These are phyloP conservation scores for Tolypocladium sp. DNA, from an alignment of 2,329 filamentous ascomycete species.

Conservation along the genomic window DNA sequence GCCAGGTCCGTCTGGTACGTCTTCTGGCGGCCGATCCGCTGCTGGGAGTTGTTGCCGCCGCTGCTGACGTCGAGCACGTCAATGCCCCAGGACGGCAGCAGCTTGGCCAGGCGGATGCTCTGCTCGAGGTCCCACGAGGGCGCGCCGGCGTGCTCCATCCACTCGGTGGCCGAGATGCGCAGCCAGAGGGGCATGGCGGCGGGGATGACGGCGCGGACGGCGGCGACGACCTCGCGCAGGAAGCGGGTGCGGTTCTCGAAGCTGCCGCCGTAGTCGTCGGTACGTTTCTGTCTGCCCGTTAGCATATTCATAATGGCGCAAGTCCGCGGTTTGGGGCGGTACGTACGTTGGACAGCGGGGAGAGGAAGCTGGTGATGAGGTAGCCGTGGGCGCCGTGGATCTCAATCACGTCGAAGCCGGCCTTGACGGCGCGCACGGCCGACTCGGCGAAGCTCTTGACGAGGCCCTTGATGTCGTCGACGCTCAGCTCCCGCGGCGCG, in stretches of 20 bases:
- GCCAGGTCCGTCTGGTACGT: slow-evolving; percentile 72
- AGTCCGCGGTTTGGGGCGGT: neutral
- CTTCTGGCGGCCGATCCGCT: slow-evolving; percentile 51
- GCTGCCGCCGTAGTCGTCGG: slow-evolving; percentile 55
- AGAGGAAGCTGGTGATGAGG: slow-evolving; percentile 56
- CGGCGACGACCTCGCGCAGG: slow-evolving; percentile 42
- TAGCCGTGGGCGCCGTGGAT: slow-evolving; percentile 58
- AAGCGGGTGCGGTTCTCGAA: slow-evolving; percentile 59
- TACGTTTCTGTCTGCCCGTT: slow-evolving; percentile 34
- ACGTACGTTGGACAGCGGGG: slow-evolving; percentile 44
- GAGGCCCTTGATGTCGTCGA: slow-evolving; percentile 56
- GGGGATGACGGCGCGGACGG: slow-evolving; percentile 43
- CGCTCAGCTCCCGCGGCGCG: slow-evolving; percentile 57
- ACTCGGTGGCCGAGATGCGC: slow-evolving; percentile 54
- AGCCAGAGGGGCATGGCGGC: slow-evolving; percentile 45
- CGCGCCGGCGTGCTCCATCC: slow-evolving; percentile 40
- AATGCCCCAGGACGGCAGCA: slow-evolving; percentile 64
- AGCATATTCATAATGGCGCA: neutral
- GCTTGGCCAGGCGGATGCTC: slow-evolving; percentile 55
- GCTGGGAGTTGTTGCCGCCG: slow-evolving; percentile 57
- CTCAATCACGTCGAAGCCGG: slow-evolving; percentile 71
- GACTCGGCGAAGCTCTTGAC: slow-evolving; percentile 53
- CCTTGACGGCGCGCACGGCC: slow-evolving; percentile 51
- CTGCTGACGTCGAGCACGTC: slow-evolving; percentile 79
- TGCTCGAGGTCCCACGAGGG: slow-evolving; percentile 56